Evolutionary conservation across 1,284 basidiomycete species (phyloP), one percentile per base, ranked within the genome.

Genomic region (Puccinia polysora): DNA sequence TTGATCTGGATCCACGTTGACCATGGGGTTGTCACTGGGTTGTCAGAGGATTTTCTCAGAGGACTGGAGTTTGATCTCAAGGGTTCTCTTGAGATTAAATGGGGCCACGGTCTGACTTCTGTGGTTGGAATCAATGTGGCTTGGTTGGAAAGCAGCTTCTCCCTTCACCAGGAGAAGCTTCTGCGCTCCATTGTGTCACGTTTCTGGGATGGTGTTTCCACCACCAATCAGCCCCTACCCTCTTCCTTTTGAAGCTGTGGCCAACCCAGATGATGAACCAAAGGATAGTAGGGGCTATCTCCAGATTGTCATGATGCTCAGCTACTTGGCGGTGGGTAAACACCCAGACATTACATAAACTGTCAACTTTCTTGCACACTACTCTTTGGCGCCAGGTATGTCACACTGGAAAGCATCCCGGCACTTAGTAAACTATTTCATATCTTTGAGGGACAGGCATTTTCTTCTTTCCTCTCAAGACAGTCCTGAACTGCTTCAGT

Each of bases 1-100:
- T 6, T 67, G 3, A 43, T 67, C 6, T 67, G 65, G 65, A 40
- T 43, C 2, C 65, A 67, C 15, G 52, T 68, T 2, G 55, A 68
- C 30, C 12, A 68, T 25, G 65, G 65, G 0, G n/a, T 55, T 12
- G 65, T 68, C n/a, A 55, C 47, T 2, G 49, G 63, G 8, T 49
- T 43, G 3, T 6, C 30, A 3, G 15, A 32, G 2, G 32, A 4
- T 4, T 15, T 65, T 2, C 14, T 53, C 8, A 28, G 30, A 38
- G 15, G 15, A 32, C 34, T 53, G 23, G 49, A 65, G 25, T 15
- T 12, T 32, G 25, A n/a, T 34, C 53, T 56, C 4, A 56, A 56
- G 28, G 53, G 53, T 2, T 15, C 32, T 2, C 53, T 64, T 2
- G 45, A 34, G 15, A 34, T 64, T 10, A 50, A 50, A 23, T 63